Conservation (phyloP, 2,329 filamentous ascomycete genomes). For the Aphanocladium album region DNA sequence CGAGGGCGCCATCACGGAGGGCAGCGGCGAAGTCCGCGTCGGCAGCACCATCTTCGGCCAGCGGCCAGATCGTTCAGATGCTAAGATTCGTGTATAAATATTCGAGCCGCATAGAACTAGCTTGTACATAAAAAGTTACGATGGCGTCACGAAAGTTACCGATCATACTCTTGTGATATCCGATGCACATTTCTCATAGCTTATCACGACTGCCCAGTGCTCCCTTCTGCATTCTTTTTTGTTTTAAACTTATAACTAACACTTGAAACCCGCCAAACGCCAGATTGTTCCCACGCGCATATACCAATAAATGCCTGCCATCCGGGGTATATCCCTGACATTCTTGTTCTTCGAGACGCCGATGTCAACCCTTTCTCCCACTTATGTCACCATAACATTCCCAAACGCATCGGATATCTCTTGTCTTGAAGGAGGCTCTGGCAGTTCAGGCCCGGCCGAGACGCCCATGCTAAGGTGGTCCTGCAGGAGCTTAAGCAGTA, state of each 20-base stretch:
- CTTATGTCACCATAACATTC: slow-evolving; percentile 47
- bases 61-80: slow-evolving; percentile 73
- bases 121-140: background rate
- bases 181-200: background rate
- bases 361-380: background rate
- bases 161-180: background rate
- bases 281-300: background rate
- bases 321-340: background rate
- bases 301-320: slow-evolving; percentile 2
- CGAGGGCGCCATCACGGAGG: slow-evolving; percentile 76
- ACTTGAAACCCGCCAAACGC: slow-evolving; percentile 5
- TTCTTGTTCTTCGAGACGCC: background rate
- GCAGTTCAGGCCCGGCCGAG: slow-evolving; percentile 35
- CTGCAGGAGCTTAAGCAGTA: slow-evolving; percentile 82
- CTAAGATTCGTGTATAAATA: slow-evolving; percentile 54
- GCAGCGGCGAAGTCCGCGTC: slow-evolving; percentile 84
- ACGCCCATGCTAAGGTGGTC: slow-evolving; percentile 62
- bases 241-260: background rate
- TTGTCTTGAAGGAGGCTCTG: slow-evolving; percentile 37
- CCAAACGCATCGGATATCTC: slow-evolving; percentile 53
- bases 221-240: background rate
- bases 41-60: slow-evolving; percentile 92
- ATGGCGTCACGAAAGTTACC: background rate
- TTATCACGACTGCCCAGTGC: background rate
- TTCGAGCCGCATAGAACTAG: background rate